phyloP scores from a whole-genome alignment of 257 asterid genomes.

The Fraxinus pennsylvanica region DNA sequence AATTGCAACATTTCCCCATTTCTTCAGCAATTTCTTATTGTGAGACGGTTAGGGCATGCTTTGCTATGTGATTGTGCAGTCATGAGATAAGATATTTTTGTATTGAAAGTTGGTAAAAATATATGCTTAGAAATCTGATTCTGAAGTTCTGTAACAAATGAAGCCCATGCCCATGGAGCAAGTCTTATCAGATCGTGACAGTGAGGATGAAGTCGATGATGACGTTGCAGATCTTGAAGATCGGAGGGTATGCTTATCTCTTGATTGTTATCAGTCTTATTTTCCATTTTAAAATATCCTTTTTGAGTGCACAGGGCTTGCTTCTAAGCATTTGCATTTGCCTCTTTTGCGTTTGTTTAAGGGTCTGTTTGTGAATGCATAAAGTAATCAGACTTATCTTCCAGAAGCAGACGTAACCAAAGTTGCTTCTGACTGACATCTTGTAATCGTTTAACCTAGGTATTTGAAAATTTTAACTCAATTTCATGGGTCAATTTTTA shows the following conservation, averaged over 20 bases:
- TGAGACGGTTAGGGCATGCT: not conserved
- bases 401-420: not conserved
- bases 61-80: not conserved
- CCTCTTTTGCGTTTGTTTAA: conserved; percentile 20
- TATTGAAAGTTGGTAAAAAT: not conserved
- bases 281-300: conserved; percentile 4
- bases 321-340: conserved; percentile 20
- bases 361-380: conserved; percentile 18
- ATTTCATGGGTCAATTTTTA: not conserved
- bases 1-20: not conserved
- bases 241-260: conserved; percentile 70
- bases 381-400: not conserved
- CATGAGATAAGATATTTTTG: not conserved
- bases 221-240: conserved; percentile 99
- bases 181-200: conserved; percentile 89
- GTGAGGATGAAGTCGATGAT: conserved; percentile 99
- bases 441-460: not conserved
- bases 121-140: conserved; percentile 30
- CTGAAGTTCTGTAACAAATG: conserved; percentile 21
- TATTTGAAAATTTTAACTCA: not conserved
- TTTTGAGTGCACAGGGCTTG: not conserved
- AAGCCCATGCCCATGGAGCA: conserved; percentile 98
- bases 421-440: not conserved
- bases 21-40: not conserved
- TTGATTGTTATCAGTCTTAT: not conserved